Percentiles rank a stretch among this genome's conserved stretches.
Evolutionary conservation across 2,329 filamentous ascomycete genomes (phyloP).

Genomic region (Trichophaea hybrida): DNA sequence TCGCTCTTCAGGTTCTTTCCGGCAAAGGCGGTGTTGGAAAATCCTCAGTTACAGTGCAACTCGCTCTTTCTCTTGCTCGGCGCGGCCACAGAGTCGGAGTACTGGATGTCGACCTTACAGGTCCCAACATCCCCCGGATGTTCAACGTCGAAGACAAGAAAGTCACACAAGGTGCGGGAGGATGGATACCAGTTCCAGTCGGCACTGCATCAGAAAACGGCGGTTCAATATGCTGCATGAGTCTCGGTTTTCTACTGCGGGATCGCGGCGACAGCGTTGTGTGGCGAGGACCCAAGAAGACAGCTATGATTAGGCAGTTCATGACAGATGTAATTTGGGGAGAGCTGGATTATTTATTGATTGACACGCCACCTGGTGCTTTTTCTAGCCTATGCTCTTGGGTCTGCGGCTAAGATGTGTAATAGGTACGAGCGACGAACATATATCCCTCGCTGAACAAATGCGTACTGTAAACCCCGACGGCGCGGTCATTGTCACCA

Average conservation of each 20-base stretch:
- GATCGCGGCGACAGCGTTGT: slow-evolving; percentile 81
- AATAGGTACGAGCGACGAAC: slow-evolving; percentile 68
- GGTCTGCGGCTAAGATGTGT: neutral
- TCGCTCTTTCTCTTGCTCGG: slow-evolving; percentile 75
- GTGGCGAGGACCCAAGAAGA: slow-evolving; percentile 97
- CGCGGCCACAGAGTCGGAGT: slow-evolving; percentile 83
- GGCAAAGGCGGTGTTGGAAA: slow-evolving; percentile 67
- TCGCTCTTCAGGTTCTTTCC: slow-evolving; percentile 4
- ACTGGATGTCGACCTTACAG: slow-evolving; percentile 89
- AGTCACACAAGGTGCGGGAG: slow-evolving; percentile 78
- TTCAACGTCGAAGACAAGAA: slow-evolving; percentile 74
- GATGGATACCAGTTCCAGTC: slow-evolving; percentile 81
- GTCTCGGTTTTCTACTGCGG: slow-evolving; percentile 75
- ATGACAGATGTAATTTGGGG: slow-evolving; percentile 82
- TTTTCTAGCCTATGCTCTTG: neutral
- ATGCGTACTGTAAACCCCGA: slow-evolving; percentile 54
- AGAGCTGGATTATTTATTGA: slow-evolving; percentile 75
- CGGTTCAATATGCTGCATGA: slow-evolving; percentile 59
- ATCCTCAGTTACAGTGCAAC: slow-evolving; percentile 91
- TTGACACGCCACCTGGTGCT: slow-evolving; percentile 79
- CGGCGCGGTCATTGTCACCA: slow-evolving; percentile 87
- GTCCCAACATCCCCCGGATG: slow-evolving; percentile 89
- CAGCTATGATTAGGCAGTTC: slow-evolving; percentile 96
- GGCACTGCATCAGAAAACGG: slow-evolving; percentile 49
- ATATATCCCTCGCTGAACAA: slow-evolving; percentile 86